Evolutionary conservation across 2,329 filamentous ascomycete genomes (phyloP).

Genomic region (Eurotiales sp.): DNA sequence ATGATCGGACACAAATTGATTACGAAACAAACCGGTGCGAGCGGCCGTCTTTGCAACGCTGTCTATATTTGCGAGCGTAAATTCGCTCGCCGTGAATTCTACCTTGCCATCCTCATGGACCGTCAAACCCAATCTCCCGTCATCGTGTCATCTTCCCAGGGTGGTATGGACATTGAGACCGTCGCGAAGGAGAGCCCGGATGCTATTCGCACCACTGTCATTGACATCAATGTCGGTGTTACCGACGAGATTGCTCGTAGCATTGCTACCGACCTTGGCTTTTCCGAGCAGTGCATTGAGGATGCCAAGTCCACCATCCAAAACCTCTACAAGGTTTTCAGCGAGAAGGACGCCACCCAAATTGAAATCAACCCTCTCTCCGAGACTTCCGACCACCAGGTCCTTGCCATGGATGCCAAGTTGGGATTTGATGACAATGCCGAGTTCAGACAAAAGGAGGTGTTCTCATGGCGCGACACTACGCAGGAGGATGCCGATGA

Average conservation of each 20-base stretch:
- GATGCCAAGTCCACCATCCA: slow-evolving; percentile 95
- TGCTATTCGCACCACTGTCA: slow-evolving; percentile 88
- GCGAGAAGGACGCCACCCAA: slow-evolving; percentile 97
- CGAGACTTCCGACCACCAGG: slow-evolving; percentile 96
- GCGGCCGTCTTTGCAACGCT: slow-evolving; percentile 88
- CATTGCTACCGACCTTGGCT: slow-evolving; percentile 88
- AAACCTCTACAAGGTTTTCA: slow-evolving; percentile 98
- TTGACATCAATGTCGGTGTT: slow-evolving; percentile 91
- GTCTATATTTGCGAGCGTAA: slow-evolving; percentile 99
- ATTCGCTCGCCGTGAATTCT: slow-evolving; percentile 98
- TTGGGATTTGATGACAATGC: slow-evolving; percentile 98
- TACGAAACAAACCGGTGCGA: slow-evolving; percentile 97
- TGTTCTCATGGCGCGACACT: slow-evolving; percentile 90
- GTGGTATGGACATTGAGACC: slow-evolving; percentile 98
- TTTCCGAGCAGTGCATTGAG: slow-evolving; percentile 96
- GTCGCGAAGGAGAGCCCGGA: slow-evolving; percentile 97
- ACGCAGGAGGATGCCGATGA: slow-evolving; percentile 96
- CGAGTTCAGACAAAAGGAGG: slow-evolving; percentile 94
- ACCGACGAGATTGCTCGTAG: slow-evolving; percentile 90
- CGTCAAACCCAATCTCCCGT: slow-evolving; percentile 84
- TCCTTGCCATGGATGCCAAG: slow-evolving; percentile 99
- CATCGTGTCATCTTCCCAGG: slow-evolving; percentile 96
- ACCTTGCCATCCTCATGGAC: slow-evolving; percentile 98
- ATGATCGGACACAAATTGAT: slow-evolving; percentile 99
- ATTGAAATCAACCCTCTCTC: slow-evolving; percentile 99